These are phyloP conservation scores for Hamamelis virginiana DNA, from an alignment of 164 flowering plant species.

Conservation along the genomic window DNA sequence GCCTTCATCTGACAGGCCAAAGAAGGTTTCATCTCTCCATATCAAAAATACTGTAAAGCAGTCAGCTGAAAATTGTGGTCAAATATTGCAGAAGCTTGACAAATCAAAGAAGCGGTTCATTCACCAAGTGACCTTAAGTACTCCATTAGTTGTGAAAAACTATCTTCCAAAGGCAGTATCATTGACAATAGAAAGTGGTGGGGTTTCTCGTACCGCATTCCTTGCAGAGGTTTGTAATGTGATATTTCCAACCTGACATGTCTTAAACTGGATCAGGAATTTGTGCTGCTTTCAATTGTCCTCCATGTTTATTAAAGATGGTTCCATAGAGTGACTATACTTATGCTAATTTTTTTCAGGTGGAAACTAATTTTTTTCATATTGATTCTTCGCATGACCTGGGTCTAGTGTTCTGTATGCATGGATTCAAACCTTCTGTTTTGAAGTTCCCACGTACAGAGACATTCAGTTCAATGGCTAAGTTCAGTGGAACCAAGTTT, in stretches of 20 bases:
- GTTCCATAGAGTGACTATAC: background rate
- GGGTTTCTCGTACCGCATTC: conserved; percentile 39
- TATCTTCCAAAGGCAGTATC: conserved; percentile 62
- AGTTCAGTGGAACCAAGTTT: conserved; percentile 63
- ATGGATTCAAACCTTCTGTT: conserved; percentile 51
- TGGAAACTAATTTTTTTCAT: conserved; percentile 63
- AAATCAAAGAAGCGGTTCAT: conserved; percentile 41
- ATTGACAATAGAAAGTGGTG: conserved; percentile 67
- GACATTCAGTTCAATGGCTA: conserved; percentile 63
- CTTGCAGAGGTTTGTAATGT: conserved; percentile 67
- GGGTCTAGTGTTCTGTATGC: conserved; percentile 47
- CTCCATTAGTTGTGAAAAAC: conserved; percentile 73
- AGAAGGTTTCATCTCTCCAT: conserved; percentile 23
- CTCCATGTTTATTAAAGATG: background rate
- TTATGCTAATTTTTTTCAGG: conserved; percentile 41
- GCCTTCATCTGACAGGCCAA: conserved; percentile 30
- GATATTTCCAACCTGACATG: background rate
- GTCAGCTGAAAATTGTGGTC: conserved; percentile 14
- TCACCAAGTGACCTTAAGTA: conserved; percentile 58
- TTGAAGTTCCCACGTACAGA: conserved; percentile 78
- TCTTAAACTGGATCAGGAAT: background rate
- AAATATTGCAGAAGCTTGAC: conserved; percentile 12
- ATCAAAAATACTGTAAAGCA: conserved; percentile 20
- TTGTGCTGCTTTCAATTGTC: background rate
- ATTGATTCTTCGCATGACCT: conserved; percentile 88